Evolutionary conservation across 2,329 filamentous ascomycete species (phyloP), one percentile per base, ranked within the genome.

Genomic region (Claviceps arundinis): DNA sequence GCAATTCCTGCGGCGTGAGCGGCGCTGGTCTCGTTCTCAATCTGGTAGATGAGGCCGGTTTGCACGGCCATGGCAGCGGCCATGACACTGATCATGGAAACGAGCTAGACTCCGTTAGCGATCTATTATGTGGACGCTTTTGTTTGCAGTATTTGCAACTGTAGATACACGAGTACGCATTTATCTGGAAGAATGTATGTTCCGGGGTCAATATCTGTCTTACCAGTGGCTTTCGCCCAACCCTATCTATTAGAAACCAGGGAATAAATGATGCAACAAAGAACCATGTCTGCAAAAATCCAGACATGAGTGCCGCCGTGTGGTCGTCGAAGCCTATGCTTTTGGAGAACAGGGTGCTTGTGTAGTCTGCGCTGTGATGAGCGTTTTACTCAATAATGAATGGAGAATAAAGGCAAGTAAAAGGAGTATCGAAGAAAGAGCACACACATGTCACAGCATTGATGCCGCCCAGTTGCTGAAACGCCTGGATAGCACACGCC

Each of bases 221-320:
- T 50, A 74, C 57, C 43, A 66, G 59, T 50, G 71, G 70, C 19
- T 70, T 64, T 43, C 73, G 67, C 34, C 73, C 73, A 19, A 75
- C 65, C 50, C 68, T 68, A 54, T 73, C 64, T 50, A 75, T 73
- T 44, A 74, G 60, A 56, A 73, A 69, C 67, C 70, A 74, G 1
- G 72, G 73, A 44, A 74, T 70, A 30, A 64, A 68, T 7, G 65
- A 69, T 1, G 66, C 66, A 11, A 65, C 30, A 51, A 70, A 70
- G 52, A 67, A 69, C 66, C 67, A 73, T 0, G 73, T 75, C 60
- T 76, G 71, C 13, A 77, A 64, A 55, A 76, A 71, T 37, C 75
- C 74, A n/a, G 73, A 73, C 61, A 79, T 73, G 37, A 78, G 64
- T 3, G 73, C 64, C 3, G 75, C 70, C 59, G 75, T 68, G 44